Evolutionary conservation across 495 filamentous ascomycete genomes (phyloP).

Genomic region (Neurospora sp.): DNA sequence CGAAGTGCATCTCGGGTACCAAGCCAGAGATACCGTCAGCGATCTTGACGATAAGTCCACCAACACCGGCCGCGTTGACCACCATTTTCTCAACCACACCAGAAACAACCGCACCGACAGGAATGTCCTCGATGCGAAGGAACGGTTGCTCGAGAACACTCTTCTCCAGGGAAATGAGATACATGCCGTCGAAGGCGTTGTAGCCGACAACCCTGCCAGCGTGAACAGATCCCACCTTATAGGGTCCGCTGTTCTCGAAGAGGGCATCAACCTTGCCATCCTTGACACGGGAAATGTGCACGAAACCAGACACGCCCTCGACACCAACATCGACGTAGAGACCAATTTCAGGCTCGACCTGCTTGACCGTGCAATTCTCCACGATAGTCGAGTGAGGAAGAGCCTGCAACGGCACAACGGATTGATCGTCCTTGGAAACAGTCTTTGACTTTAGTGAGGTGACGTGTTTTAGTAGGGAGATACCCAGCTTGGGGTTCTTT

Average conservation of each 20-base stretch:
- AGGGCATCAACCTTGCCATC: slow-evolving; percentile 79
- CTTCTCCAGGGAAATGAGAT: slow-evolving; percentile 73
- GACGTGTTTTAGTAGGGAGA: slow-evolving; percentile 79
- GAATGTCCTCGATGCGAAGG: slow-evolving; percentile 80
- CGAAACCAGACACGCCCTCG: slow-evolving; percentile 66
- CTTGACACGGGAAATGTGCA: slow-evolving; percentile 83
- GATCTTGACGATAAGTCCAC: slow-evolving; percentile 70
- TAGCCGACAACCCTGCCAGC: slow-evolving; percentile 76
- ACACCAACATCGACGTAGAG: slow-evolving; percentile 74
- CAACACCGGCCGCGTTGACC: slow-evolving; percentile 59
- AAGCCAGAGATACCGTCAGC: slow-evolving; percentile 79
- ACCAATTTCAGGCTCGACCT: slow-evolving; percentile 67
- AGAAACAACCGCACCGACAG: slow-evolving; percentile 68
- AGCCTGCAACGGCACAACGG: slow-evolving; percentile 34
- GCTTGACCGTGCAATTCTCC: slow-evolving; percentile 62
- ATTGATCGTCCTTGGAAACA: slow-evolving; percentile 16
- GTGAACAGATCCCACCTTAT: slow-evolving; percentile 66
- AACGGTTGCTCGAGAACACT: slow-evolving; percentile 78
- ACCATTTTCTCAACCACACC: slow-evolving; percentile 80
- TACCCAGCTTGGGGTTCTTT: slow-evolving; percentile 71
- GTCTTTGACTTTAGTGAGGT: slow-evolving; percentile 50
- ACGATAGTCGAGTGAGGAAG: slow-evolving; percentile 68
- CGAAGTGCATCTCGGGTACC: slow-evolving; percentile 78
- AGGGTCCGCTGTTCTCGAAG: slow-evolving; percentile 63
- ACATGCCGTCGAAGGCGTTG: slow-evolving; percentile 77